Percentiles rank a stretch among this genome's conserved stretches.
These are phyloP conservation scores for Paraphoma sp. DNA, from an alignment of 2,329 filamentous ascomycete species.

Conservation along the genomic window DNA sequence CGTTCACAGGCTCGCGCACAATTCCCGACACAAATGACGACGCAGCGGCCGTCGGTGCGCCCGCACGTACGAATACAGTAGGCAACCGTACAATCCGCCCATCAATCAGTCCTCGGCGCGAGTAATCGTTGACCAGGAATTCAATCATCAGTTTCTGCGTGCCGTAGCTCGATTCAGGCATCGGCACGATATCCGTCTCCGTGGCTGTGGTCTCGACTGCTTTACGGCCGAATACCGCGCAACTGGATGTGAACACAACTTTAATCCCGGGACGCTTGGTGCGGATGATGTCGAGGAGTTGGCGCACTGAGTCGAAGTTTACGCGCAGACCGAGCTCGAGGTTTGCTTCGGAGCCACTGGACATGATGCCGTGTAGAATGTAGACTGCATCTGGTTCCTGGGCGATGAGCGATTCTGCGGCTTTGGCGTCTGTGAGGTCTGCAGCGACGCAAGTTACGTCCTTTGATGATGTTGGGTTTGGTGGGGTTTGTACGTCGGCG, in stretches of 20 bases:
- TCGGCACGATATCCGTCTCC: constrained; percentile 58
- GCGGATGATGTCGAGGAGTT: constrained; percentile 61
- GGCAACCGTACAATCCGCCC: constrained; percentile 66
- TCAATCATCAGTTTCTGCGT: constrained; percentile 69
- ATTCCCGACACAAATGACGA: constrained; percentile 69
- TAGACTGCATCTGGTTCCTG: constrained; percentile 52
- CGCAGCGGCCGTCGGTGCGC: constrained; percentile 66
- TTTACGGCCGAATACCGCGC: constrained; percentile 68
- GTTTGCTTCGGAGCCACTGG: constrained; percentile 66
- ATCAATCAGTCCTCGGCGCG: constrained; percentile 64
- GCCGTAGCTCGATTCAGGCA: constrained; percentile 68
- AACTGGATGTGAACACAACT: constrained; percentile 67
- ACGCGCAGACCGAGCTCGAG: constrained; percentile 65
- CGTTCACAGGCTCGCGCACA: constrained; percentile 67
- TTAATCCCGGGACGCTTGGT: constrained; percentile 60
- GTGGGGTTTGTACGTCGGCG: constrained; percentile 63
- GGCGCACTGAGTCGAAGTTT: constrained; percentile 66
- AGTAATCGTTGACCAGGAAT: constrained; percentile 68
- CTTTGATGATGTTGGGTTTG: constrained; percentile 54
- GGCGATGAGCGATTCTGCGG: constrained; percentile 32
- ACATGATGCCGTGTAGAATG: constrained; percentile 73
- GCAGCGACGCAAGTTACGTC: constrained; percentile 60
- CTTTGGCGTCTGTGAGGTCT: constrained; percentile 56
- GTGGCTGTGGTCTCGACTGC: constrained; percentile 53
- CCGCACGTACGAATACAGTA: constrained; percentile 67